These are phyloP conservation scores for Seiridium cupressi DNA, from an alignment of 2,329 filamentous ascomycete genomes.

Conservation along the genomic window DNA sequence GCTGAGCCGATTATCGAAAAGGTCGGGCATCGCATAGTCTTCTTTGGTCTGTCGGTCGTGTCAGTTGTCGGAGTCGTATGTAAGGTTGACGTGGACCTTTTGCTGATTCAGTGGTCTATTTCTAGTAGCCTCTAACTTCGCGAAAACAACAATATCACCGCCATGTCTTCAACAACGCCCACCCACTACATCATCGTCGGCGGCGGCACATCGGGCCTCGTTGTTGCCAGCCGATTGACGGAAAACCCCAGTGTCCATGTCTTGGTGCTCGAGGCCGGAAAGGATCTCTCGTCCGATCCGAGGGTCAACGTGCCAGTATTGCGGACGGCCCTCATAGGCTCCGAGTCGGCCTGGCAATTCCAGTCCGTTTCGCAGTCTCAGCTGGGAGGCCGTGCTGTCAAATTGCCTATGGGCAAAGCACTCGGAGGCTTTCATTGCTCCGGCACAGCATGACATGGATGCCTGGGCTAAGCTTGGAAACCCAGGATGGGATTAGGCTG, in stretches of 20 bases:
- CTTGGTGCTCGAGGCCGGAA: conserved; percentile 12
- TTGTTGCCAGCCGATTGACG: conserved; percentile 5
- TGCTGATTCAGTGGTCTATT: no score
- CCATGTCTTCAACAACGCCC: background rate
- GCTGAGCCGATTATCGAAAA: background rate
- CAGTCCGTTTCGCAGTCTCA: conserved; percentile 10
- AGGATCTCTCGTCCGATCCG: background rate
- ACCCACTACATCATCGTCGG: conserved; percentile 10
- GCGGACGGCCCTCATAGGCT: conserved; percentile 5
- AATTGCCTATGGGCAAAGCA: conserved; percentile 10
- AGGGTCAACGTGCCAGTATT: conserved; percentile 9
- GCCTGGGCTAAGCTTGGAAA: conserved; percentile 42
- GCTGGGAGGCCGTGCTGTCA: background rate
- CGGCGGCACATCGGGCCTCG: conserved; percentile 10
- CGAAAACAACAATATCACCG: no score
- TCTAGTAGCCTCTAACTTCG: no score
- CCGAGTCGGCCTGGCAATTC: conserved; percentile 11
- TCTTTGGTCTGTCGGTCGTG: background rate
- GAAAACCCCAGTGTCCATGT: conserved; percentile 8
- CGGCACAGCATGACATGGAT: conserved; percentile 30
- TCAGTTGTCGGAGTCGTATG: background rate
- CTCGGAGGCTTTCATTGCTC: conserved; percentile 13
- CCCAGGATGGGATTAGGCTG: conserved; percentile 42
- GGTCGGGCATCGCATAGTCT: background rate
- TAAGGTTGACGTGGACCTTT: background rate